Evolutionary conservation across 495 filamentous ascomycete genomes (phyloP).

Genomic region (Xylaria palmicola): DNA sequence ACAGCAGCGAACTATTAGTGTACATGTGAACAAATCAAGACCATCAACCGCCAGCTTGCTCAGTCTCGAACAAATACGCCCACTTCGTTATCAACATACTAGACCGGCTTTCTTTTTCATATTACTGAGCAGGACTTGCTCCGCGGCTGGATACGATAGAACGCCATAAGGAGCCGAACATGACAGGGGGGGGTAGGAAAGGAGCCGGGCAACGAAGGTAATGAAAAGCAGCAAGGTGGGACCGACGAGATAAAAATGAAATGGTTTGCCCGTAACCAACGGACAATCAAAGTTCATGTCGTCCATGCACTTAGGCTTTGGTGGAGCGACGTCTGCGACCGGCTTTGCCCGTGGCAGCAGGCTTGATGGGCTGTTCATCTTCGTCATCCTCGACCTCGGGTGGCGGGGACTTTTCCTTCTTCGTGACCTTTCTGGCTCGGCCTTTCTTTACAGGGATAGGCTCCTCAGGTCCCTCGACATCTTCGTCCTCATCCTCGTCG

Average conservation of each 20-base stretch:
- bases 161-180: neutral
- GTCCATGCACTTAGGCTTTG: conserved; percentile 19
- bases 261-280: neutral
- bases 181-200: neutral
- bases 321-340: conserved; percentile 10
- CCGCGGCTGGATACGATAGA: neutral
- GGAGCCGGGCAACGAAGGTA: neutral
- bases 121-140: neutral
- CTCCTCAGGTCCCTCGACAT: conserved; percentile 37
- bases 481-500: conserved; percentile 25
- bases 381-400: conserved; percentile 32
- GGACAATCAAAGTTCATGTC: neutral
- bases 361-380: conserved; percentile 33
- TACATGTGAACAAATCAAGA: neutral
- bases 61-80: neutral
- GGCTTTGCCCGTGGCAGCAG: too few species aligned
- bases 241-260: neutral
- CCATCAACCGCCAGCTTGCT: neutral
- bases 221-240: neutral
- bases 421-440: conserved; percentile 30
- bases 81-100: too few species aligned
- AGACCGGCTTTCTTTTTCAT: neutral
- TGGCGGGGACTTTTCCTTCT: conserved; percentile 19
- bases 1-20: conserved; percentile 1
- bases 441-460: conserved; percentile 42